Evolutionary conservation across 2,329 filamentous ascomycete genomes (phyloP), one percentile per base, ranked within the genome.

Genomic region (Aspergillus puulaauensis): DNA sequence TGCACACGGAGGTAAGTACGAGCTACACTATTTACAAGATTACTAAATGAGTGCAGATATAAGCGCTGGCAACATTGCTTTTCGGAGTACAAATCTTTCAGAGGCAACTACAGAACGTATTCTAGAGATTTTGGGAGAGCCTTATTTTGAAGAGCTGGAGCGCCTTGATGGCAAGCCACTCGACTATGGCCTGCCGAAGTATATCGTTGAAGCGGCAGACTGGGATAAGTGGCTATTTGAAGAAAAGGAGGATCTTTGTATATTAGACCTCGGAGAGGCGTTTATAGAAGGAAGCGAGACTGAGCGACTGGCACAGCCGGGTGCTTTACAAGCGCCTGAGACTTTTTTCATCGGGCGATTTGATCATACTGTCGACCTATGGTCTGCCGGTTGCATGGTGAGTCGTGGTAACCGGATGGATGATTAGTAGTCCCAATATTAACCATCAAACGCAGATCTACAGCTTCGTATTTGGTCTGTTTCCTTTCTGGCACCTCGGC

Each of bases 331-430:
- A 21, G 68, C 64, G n/a, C 72, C 66, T 4, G 71, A 75, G 59
- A 65, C 68, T 1, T 69, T 74, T 56, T 66, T 73, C 43, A 64
- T 63, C 1, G 60, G 69, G 31, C 17, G 7, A 5, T 70, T 75
- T 65, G 64, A 66, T 58, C 66, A 61, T 45, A 60, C 63, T 1
- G 69, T 73, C 52, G 70, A 75, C 24, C 61, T 75, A 33, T 75
- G 68, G 73, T 59, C 65, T n/a, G 46, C 44, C 19, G 66, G 66
- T 19, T 68, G 62, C 40, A 63, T 65, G 53, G 66, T 70, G 61
- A 23, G 62, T 9, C 2, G 14, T 7, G 33, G 24, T 9, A 27
- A 27, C 33, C 12, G 12, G 33, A 37, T 37, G 14, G 24, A 27
- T 27, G 24, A 27, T 8, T 3, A 9, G 24, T 1, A 27, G 7